Percentiles rank a stretch among this genome's conserved stretches.
phyloP scores from a whole-genome alignment of 1,139 yeast species.

The Geotrichum reessii region DNA sequence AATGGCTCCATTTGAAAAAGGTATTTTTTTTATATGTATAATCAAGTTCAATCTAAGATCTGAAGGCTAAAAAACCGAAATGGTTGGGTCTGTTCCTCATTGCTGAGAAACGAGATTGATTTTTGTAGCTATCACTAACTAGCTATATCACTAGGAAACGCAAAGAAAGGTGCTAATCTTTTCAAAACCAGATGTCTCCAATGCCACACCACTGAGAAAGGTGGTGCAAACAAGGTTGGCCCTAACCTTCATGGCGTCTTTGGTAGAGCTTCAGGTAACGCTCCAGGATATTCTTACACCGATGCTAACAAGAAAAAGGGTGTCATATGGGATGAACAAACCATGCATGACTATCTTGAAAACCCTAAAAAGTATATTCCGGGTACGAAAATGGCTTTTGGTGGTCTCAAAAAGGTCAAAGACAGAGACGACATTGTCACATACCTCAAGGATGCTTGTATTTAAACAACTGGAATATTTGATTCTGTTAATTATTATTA shows the following conservation, averaged over 20 bases:
- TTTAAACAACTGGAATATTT: not conserved
- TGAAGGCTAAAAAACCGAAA: too few species aligned
- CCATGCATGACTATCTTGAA: constrained; percentile 91
- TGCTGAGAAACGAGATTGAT: too few species aligned
- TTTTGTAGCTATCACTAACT: not conserved
- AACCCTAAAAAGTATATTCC: constrained; percentile 99
- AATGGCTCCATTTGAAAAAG: not conserved
- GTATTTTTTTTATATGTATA: not conserved
- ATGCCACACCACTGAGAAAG: constrained; percentile 95
- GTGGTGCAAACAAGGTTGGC: constrained; percentile 98
- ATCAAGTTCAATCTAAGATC: not conserved
- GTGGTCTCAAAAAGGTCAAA: constrained; percentile 98
- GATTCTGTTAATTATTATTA: not conserved
- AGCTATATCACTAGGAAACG: constrained; percentile 51
- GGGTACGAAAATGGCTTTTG: constrained; percentile 99
- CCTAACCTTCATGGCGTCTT: constrained; percentile 95
- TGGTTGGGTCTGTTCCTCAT: too few species aligned
- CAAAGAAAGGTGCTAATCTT: constrained; percentile 95
- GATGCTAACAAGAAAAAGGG: constrained; percentile 98
- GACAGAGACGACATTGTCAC: constrained; percentile 96
- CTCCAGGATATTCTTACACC: constrained; percentile 90
- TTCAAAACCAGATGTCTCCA: constrained; percentile 99
- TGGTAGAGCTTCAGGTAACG: constrained; percentile 88
- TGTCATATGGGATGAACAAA: constrained; percentile 79
- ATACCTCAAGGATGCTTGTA: constrained; percentile 66